These are phyloP conservation scores for Leccinellum albellum DNA, from an alignment of 768 basidiomycete species.

Conservation along the genomic window DNA sequence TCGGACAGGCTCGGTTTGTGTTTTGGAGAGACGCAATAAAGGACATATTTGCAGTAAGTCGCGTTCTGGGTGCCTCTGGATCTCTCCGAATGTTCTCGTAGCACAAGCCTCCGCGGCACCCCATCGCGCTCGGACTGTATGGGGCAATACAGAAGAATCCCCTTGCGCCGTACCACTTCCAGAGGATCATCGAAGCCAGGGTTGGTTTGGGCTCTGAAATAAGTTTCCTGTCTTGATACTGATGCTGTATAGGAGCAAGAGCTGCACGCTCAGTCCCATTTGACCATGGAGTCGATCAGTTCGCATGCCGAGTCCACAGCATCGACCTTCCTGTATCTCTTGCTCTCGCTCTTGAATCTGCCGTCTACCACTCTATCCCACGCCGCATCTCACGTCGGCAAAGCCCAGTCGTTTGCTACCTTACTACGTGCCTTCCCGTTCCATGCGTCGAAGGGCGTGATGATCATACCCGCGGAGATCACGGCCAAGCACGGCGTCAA, in stretches of 20 bases:
- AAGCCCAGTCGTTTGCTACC: constrained; percentile 66
- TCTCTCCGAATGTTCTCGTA: constrained; percentile 32
- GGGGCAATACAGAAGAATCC: constrained; percentile 47
- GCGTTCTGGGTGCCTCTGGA: constrained; percentile 16
- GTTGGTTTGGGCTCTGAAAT: constrained; percentile 39
- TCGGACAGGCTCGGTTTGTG: constrained; percentile 83
- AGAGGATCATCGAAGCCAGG: constrained; percentile 80
- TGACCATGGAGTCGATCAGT: constrained; percentile 63
- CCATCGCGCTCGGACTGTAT: constrained; percentile 71
- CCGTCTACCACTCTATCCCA: constrained; percentile 60
- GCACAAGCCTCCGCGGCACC: constrained; percentile 76
- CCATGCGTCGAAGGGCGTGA: constrained; percentile 65
- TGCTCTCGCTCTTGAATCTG: constrained; percentile 63
- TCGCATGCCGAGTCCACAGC: constrained; percentile 78
- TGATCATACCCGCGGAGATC: constrained; percentile 79
- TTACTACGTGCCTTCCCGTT: constrained; percentile 75
- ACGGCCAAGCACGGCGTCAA: constrained; percentile 73
- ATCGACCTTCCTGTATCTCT: constrained; percentile 71
- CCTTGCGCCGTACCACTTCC: constrained; percentile 72
- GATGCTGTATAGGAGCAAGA: constrained; percentile 53
- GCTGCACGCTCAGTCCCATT: constrained; percentile 57
- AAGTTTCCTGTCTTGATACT: constrained; percentile 18
- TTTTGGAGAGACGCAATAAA: constrained; percentile 85
- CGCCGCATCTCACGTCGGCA: constrained; percentile 78
- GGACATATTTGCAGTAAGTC: constrained; percentile 55